These are phyloP conservation scores for Monosporascus cannonballus DNA, from an alignment of 2,329 filamentous ascomycete genomes.

Conservation along the genomic window DNA sequence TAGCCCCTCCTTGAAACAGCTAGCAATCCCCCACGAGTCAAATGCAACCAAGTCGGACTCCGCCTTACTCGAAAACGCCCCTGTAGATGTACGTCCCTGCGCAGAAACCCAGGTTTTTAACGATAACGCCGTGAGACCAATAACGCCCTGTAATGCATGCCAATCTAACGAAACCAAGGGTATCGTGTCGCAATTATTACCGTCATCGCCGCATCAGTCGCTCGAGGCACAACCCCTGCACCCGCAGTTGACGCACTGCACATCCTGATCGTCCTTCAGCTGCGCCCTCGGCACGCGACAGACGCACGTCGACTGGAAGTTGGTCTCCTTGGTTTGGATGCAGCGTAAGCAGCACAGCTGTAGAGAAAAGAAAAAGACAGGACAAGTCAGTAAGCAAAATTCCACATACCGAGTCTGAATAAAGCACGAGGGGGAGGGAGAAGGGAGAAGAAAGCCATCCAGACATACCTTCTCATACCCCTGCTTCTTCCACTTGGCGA, in stretches of 20 bases:
- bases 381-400: neutral
- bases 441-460: neutral
- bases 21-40: no score
- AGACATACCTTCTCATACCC: constrained; percentile 85
- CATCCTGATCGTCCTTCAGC: constrained; percentile 81
- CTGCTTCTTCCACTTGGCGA: constrained; percentile 99
- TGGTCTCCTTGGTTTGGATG: constrained; percentile 99
- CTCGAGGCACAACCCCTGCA: constrained; percentile 85
- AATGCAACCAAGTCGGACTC: no score
- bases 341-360: constrained; percentile 91
- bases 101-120: neutral
- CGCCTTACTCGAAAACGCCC: no score
- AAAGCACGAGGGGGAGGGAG: neutral
- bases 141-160: neutral
- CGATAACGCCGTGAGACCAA: neutral
- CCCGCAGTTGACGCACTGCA: constrained; percentile 93
- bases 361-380: neutral
- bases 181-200: neutral
- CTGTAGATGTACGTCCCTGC: no score
- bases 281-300: constrained; percentile 88
- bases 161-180: neutral
- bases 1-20: no score
- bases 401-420: no score
- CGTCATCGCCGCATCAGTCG: constrained; percentile 46
- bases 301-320: constrained; percentile 96